Evolutionary conservation across 2,329 filamentous ascomycete species (phyloP).

Genomic region (Nothopassalora personata): DNA sequence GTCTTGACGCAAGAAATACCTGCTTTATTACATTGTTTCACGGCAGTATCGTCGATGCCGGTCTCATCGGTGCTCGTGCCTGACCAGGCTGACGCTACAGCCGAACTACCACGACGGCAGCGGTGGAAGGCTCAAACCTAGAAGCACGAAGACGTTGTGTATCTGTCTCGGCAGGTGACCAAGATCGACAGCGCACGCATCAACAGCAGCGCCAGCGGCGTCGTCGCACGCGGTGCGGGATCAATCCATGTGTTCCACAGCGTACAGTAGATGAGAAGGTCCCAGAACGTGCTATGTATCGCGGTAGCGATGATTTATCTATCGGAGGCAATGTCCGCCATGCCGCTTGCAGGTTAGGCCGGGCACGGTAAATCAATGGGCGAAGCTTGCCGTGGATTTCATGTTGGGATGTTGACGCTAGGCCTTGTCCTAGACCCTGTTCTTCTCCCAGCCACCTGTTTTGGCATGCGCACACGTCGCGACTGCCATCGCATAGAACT

Average conservation of each 20-base stretch:
- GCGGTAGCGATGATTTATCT: not conserved
- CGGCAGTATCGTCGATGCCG: not conserved
- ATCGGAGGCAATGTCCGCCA: not conserved
- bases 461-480: not conserved
- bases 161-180: constrained; percentile 5
- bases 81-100: not conserved
- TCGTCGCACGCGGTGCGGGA: not conserved
- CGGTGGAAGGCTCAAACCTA: constrained; percentile 5
- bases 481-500: not conserved
- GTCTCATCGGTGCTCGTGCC: constrained; percentile 1
- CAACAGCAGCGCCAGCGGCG: not conserved
- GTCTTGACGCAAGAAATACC: not conserved
- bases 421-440: not conserved
- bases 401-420: not conserved
- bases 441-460: not conserved
- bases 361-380: not conserved
- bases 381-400: not conserved
- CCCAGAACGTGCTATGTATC: not conserved
- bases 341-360: not conserved
- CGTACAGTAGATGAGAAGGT: not conserved
- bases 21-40: not conserved
- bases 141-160: constrained; percentile 8
- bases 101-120: constrained; percentile 4
- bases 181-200: not conserved
- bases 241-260: not conserved